A percentile compares a stretch with the other conserved stretches of the same genome.
phyloP scores from a whole-genome alignment of 2,329 filamentous ascomycete species.

The Xylaria sp. region DNA sequence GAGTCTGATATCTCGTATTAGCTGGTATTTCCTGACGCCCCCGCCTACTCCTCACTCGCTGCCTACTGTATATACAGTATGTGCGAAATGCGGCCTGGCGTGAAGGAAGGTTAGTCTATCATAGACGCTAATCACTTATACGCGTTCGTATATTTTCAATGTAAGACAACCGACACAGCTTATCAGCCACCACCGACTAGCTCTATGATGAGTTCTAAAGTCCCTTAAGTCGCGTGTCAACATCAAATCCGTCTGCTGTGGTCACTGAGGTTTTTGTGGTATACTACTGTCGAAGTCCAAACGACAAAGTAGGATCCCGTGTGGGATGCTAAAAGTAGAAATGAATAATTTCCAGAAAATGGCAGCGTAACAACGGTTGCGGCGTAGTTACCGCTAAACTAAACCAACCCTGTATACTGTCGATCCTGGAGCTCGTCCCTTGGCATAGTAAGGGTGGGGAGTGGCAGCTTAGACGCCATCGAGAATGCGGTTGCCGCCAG shows the following conservation, averaged over 20 bases:
- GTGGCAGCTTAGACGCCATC: slow-evolving; percentile 6
- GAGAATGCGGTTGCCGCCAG: not conserved
- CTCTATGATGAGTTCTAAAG: slow-evolving; percentile 5
- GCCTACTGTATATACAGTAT: not conserved
- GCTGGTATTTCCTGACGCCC: not conserved
- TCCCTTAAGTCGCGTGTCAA: slow-evolving; percentile 14
- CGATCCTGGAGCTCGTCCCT: slow-evolving; percentile 32
- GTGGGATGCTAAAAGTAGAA: slow-evolving; percentile 35
- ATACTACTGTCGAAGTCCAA: not conserved
- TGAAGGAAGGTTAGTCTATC: not conserved
- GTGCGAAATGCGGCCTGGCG: slow-evolving; percentile 8
- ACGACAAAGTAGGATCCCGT: slow-evolving; percentile 15
- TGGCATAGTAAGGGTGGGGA: slow-evolving; percentile 23
- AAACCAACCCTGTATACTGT: slow-evolving; percentile 30
- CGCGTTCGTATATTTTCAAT: not conserved
- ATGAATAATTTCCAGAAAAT: slow-evolving; percentile 38
- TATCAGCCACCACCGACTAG: slow-evolving; percentile 18
- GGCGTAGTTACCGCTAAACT: slow-evolving; percentile 28
- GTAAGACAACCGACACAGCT: not conserved
- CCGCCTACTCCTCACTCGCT: not conserved
- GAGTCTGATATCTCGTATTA: slow-evolving; percentile 27
- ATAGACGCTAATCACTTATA: not conserved
- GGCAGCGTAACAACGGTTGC: slow-evolving; percentile 29
- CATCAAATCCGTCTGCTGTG: slow-evolving; percentile 1
- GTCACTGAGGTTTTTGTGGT: not conserved